Base-by-base conservation (phyloP, 2,329 filamentous ascomycete genomes). In the Ophiosphaerella herpotricha region DNA sequence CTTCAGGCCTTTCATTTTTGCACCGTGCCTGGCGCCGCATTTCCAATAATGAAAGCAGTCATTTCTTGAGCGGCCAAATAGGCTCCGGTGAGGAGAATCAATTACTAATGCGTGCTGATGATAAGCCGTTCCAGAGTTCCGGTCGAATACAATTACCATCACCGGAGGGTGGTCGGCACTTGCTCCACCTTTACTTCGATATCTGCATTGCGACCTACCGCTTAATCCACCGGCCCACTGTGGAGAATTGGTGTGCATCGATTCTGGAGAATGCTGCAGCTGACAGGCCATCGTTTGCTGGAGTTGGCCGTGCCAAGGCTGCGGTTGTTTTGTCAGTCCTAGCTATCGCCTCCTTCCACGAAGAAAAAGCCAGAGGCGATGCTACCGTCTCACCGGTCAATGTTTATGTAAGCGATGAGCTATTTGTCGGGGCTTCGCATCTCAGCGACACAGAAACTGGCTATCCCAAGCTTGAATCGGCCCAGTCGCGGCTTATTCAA, bases 21-120 rank as follows among this genome's bases (percentile, higher is more conserved):
- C 57, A 88, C 70, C 85, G 87, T 78, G 76, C 87, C 79, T 77
- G 88, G 85, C 68, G 87, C 78, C 73, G 87, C 78, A 47, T 90
- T 62, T 55, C 85, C 77, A 39, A 85, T 78, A 35, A 86, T 78
- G 43, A 85, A 78, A 75, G 74, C 35, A 70, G 56, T 14, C 70
- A 67, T 0, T 24, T 61, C 29, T 31, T 58, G 23, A 49, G 42
- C 11, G 58, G 61, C 0, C 46, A 57, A 18, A 7, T 54, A 5
- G 60, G 47, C 6, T 41, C 43, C 5, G 39, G 23, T 4, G 63
- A 60, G 29, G 73, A 74, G 21, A 74, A 75, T 24, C 80, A 82
- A 14, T 72, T 75, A 0, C 68, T 82, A 1, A 77, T 76, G 48
- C 74, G 75, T 51, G 80, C 80, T 21, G 80, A 80, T 0, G 81